Base-by-base conservation (phyloP, 192 early-diverging fungal genomes). In the Backusella australiensis region DNA sequence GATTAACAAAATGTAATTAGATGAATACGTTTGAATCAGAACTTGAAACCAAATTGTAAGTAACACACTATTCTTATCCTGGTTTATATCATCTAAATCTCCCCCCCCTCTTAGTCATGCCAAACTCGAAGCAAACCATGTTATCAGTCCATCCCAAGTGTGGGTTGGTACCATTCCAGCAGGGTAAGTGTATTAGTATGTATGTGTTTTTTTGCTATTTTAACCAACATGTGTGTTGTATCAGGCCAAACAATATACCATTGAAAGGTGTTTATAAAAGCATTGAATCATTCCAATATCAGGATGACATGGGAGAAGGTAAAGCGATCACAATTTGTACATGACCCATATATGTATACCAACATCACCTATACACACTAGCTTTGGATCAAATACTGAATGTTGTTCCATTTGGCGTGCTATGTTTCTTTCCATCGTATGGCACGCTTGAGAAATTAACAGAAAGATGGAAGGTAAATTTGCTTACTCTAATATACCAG, bases 121-220 rank as follows among this genome's bases (percentile, higher is more conserved):
- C 34, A 82, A 76, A 26, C 74, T 91, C 5, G 89, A 90, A 78
- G 87, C 90, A 52, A 85, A 81, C 35, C 94, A 95, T 79, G 91
- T 95, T 38, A 93, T 95, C 68, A 78, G 86, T 4, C 65, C 79
- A 1, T 69, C 82, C 7, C 92, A 94, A 56, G 85, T 90, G 34
- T 84, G 83, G 59, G 91, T 90, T 0, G 81, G 86, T 12, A 82
- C 88, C 19, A 73, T 93, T 8, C 80, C 87, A 69, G 73, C 35
- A 72, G 91, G 81, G 80, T 81, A 74, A 74, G 75, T 35, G 8
- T 68, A 42, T 66, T n/a, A 53, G 6, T 1, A 6, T 6, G 7
- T 29, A 1, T 29, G 29, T 29, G 29, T 29, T 44, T 32, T 9
- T 17, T 34, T 69, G 38, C 0, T 0, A 39, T 39, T 39, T 8